Evolutionary conservation across 148 eudicot genomes (phyloP), one percentile per base, ranked within the genome.

Genomic region (Fagopyrum esculentum): DNA sequence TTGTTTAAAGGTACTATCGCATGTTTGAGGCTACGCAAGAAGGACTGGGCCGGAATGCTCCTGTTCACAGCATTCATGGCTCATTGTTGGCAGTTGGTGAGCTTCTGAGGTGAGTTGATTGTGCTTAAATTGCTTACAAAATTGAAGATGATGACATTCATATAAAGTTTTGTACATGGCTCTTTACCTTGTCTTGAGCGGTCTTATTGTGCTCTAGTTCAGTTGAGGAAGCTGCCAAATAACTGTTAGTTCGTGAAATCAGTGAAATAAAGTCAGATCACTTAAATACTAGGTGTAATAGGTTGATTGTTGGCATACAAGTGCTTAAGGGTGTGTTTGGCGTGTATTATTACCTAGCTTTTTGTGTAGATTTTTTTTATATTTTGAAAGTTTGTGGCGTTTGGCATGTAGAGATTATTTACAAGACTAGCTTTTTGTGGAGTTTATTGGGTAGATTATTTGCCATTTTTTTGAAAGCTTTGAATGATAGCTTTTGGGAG

Each of bases 1-100:
- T 66, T 66, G 68, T 77, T 45, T 73, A 66, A 79, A 95, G 98
- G 98, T 95, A 95, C 80, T 95, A 95, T 69, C 91, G 94, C 49
- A 90, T 95, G 98, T 90, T 92, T 84, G 98, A 92, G 87, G 98
- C 97, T 79, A 89, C 98, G 70, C 97, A 90, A 81, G 97, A 92
- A 76, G 98, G 97, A 44, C 83, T 95, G 82, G 97, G 94, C 52
- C 89, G 68, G 84, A 95, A 89, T 85, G 97, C 98, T 73, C 93
- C 97, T 73, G 83, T 95, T 78, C 96, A 92, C 79, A 92, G 98
- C 84, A 92, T 92, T 83, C 98, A 95, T 80, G 97, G 98, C 77
- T 95, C 97, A 77, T 86, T 95, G 75, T 97, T 95, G 78, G 98
- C 98, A 48, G 96, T 92, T 73, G 98, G 97, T 81, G 97, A 92